Conservation (phyloP, 768 basidiomycete species). For the Termitomyces sp. region DNA sequence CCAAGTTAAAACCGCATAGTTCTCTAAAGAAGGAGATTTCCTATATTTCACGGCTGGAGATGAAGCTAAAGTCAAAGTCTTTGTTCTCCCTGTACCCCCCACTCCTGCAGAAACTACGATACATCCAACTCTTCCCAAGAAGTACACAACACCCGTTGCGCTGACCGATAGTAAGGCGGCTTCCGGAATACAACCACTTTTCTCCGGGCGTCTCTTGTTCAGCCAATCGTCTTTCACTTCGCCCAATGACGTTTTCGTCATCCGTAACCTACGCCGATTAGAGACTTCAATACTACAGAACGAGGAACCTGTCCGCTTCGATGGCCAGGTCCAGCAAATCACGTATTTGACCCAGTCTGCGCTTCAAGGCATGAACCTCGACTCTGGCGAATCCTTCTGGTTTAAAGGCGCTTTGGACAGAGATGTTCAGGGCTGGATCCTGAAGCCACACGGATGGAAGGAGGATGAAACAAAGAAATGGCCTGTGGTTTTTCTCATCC, state of each 20-base stretch:
- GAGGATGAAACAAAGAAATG: slow-evolving; percentile 63
- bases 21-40: slow-evolving; percentile 62
- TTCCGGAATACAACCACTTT: slow-evolving; percentile 57
- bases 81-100: slow-evolving; percentile 57
- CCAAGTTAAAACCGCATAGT: slow-evolving; percentile 36
- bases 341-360: slow-evolving; percentile 58
- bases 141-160: slow-evolving; percentile 47
- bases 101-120: slow-evolving; percentile 52
- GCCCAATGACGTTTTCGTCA: slow-evolving; percentile 75
- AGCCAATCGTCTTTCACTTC: slow-evolving; percentile 67
- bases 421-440: slow-evolving; percentile 77
- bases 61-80: slow-evolving; percentile 70
- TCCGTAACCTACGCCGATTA: slow-evolving; percentile 40
- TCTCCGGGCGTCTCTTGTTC: slow-evolving; percentile 60
- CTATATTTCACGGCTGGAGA: slow-evolving; percentile 78
- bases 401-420: slow-evolving; percentile 78
- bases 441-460: slow-evolving; percentile 77
- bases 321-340: slow-evolving; percentile 43
- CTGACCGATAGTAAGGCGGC: slow-evolving; percentile 55
- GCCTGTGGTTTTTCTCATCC: slow-evolving; percentile 78
- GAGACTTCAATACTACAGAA: slow-evolving; percentile 33
- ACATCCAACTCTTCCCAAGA: slow-evolving; percentile 38
- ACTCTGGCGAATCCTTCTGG: slow-evolving; percentile 76
- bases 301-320: slow-evolving; percentile 20
- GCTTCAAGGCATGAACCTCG: slow-evolving; percentile 53